Conservation (phyloP, 306 rosid genomes). For the Cicer cuneatum region DNA sequence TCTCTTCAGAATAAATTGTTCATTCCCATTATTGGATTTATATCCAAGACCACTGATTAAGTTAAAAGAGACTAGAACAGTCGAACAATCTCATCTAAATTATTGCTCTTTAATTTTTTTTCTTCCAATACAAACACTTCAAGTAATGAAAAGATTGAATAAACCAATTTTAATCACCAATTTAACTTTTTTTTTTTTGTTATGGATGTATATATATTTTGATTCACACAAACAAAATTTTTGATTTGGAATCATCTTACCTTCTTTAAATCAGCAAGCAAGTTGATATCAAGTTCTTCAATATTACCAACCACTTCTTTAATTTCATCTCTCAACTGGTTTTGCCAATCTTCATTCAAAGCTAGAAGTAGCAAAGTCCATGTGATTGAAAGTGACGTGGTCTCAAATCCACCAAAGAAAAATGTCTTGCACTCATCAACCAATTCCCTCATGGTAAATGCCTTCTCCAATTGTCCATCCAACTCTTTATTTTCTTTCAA, state of each 20-base stretch:
- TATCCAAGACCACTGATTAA: no score
- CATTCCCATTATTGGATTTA: no score
- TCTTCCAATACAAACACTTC: no score
- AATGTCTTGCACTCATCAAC: constrained; percentile 88
- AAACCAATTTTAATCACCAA: no score
- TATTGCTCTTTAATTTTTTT: no score
- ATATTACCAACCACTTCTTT: constrained; percentile 58
- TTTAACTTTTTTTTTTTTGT: no score
- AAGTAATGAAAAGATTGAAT: no score
- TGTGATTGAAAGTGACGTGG: constrained; percentile 77
- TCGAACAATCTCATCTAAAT: no score
- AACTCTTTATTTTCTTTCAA: constrained; percentile 49
- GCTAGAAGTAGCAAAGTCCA: constrained; percentile 83
- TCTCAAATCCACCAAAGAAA: constrained; percentile 87
- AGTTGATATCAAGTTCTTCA: constrained; percentile 49
- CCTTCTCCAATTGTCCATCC: constrained; percentile 42
- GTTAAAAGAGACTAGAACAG: no score
- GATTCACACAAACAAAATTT: not conserved
- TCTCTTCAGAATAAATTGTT: no score
- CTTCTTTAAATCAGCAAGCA: constrained; percentile 68
- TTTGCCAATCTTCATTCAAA: constrained; percentile 72
- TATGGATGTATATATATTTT: not conserved
- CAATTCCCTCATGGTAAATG: constrained; percentile 52
- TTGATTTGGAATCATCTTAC: constrained; percentile 14
- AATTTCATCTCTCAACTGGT: constrained; percentile 72